Conservation (phyloP, 2,329 filamentous ascomycete species). For the Chaetoscypha palmicola region DNA sequence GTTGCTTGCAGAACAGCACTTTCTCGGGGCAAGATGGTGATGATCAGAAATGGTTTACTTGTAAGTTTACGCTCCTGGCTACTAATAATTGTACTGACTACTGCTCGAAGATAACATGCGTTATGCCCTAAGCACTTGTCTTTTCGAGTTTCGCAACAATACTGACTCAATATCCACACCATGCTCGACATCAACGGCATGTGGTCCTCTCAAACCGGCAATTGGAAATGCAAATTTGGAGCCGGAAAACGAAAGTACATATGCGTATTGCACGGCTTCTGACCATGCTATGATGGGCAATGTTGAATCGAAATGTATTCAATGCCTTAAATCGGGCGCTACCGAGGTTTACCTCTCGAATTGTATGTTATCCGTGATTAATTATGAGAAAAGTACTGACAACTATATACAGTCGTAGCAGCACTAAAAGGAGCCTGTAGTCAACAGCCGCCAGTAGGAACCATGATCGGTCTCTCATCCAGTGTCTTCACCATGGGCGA, state of each 20-base stretch:
- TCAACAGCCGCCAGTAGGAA: slow-evolving; percentile 20
- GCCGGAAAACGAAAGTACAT: slow-evolving; percentile 17
- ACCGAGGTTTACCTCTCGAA: too few relatives aligned
- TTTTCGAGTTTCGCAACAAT: slow-evolving; percentile 23
- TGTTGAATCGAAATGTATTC: slow-evolving; percentile 7
- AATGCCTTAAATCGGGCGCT: slow-evolving; percentile 12
- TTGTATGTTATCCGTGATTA: too few relatives aligned
- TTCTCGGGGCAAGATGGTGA: slow-evolving; percentile 15
- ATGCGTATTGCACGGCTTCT: slow-evolving; percentile 25
- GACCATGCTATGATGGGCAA: slow-evolving; percentile 15
- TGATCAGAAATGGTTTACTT: slow-evolving; percentile 28
- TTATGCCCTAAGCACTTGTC: slow-evolving; percentile 24
- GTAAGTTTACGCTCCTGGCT: slow-evolving; percentile 18
- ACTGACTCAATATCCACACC: slow-evolving; percentile 19
- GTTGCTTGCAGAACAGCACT: slow-evolving; percentile 28
- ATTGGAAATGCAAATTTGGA: slow-evolving; percentile 21
- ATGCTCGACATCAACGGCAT: slow-evolving; percentile 21
- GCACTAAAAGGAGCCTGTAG: slow-evolving; percentile 26
- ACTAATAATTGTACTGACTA: slow-evolving; percentile 1
- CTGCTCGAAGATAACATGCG: slow-evolving; percentile 27
- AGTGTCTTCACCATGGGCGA: slow-evolving; percentile 22
- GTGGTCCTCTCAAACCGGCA: slow-evolving; percentile 21
- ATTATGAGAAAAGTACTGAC: too few relatives aligned
- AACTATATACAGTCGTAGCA: slow-evolving; percentile 24
- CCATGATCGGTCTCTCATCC: slow-evolving; percentile 21